These are phyloP conservation scores for Pyronema domesticum DNA, from an alignment of 495 filamentous ascomycete genomes.

Conservation along the genomic window DNA sequence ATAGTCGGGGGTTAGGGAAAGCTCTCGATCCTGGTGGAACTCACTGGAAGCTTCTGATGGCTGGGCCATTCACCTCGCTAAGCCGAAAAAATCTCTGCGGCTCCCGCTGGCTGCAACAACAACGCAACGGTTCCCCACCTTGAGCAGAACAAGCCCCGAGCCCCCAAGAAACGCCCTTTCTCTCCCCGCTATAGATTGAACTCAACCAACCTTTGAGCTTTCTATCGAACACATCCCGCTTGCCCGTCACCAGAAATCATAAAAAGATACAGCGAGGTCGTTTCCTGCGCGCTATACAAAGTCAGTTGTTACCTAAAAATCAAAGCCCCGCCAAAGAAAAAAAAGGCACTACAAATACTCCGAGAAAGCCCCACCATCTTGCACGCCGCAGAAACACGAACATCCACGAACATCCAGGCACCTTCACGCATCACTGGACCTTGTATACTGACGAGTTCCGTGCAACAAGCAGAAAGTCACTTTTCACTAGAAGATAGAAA, in stretches of 20 bases:
- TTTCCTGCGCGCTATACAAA: too few relatives aligned
- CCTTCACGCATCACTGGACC: not conserved
- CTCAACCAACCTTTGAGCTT: not conserved
- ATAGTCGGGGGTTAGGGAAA: not conserved
- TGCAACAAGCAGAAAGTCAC: not conserved
- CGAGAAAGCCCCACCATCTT: too few relatives aligned
- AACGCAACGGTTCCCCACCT: conserved; percentile 1
- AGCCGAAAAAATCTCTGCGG: conserved; percentile 2
- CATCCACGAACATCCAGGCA: not conserved
- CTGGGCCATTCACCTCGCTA: not conserved
- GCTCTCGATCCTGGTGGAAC: not conserved
- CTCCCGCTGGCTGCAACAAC: not conserved
- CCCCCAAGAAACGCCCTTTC: not conserved
- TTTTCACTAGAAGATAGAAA: not conserved
- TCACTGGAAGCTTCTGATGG: conserved; percentile 2
- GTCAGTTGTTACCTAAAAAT: too few relatives aligned
- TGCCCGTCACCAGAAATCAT: not conserved
- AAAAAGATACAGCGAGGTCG: too few relatives aligned
- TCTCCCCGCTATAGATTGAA: not conserved
- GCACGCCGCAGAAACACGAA: not conserved
- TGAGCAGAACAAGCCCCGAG: too few relatives aligned
- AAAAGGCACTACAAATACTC: too few relatives aligned
- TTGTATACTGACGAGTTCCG: too few relatives aligned
- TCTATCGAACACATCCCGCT: not conserved
- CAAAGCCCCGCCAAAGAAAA: too few relatives aligned